Percentiles rank a stretch among this genome's conserved stretches.
Conservation (phyloP, 225 moss, liverwort and hornwort species). For the Bryum argenteum region DNA sequence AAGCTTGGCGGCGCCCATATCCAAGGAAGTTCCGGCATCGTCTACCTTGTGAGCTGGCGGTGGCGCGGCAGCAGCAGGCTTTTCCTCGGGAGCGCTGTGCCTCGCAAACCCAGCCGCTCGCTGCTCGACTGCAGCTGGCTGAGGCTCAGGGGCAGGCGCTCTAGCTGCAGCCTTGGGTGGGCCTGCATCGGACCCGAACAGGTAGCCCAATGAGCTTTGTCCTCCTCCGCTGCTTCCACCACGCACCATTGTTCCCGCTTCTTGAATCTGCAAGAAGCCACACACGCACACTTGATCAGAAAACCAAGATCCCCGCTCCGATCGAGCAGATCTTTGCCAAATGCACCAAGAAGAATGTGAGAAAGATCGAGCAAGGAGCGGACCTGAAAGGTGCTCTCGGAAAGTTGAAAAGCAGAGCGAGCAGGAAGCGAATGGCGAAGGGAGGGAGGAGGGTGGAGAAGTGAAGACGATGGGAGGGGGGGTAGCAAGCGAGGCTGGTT, state of each 20-base stretch:
- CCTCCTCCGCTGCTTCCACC: constrained; percentile 68
- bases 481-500: too few species aligned
- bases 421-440: too few species aligned
- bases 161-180: constrained; percentile 42
- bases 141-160: constrained; percentile 38
- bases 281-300: background rate
- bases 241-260: constrained; percentile 36
- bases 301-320: background rate
- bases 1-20: constrained; percentile 63
- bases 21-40: constrained; percentile 66
- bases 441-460: too few species aligned
- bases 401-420: too few species aligned
- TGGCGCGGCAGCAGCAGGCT: constrained; percentile 23
- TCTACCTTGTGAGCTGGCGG: constrained; percentile 51
- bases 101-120: constrained; percentile 55
- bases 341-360: too few species aligned
- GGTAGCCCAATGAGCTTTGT: constrained; percentile 55
- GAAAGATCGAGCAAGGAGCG: too few species aligned
- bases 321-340: too few species aligned
- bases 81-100: constrained; percentile 36
- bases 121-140: constrained; percentile 44
- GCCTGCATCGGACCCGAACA: constrained; percentile 50
- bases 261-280: background rate
- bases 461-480: too few species aligned
- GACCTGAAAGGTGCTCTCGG: too few species aligned